These are phyloP conservation scores for Diplodia mutila DNA, from an alignment of 2,329 filamentous ascomycete genomes.

Conservation along the genomic window DNA sequence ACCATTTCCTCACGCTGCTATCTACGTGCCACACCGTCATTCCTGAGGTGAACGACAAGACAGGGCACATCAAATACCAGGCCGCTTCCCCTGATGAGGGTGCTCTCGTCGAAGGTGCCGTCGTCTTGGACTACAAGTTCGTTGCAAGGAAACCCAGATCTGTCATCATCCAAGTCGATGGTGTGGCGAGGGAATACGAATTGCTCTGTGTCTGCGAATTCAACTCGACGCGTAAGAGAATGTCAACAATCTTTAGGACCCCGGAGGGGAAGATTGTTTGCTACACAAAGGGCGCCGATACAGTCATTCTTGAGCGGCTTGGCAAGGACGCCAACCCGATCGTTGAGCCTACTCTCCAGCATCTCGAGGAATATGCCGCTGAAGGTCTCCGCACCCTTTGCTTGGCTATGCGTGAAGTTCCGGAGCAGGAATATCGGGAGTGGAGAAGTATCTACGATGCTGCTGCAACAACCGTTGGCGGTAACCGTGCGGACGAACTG, in stretches of 20 bases:
- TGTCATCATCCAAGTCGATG: slow-evolving; percentile 80
- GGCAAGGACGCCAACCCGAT: slow-evolving; percentile 76
- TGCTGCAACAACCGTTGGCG: slow-evolving; percentile 86
- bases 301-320: slow-evolving; percentile 91
- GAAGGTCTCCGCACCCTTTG: slow-evolving; percentile 95
- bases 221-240: slow-evolving; percentile 95
- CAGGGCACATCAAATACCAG: slow-evolving; percentile 89
- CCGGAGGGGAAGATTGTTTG: slow-evolving; percentile 92
- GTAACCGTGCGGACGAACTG: slow-evolving; percentile 89
- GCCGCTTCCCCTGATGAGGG: slow-evolving; percentile 97
- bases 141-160: slow-evolving; percentile 85
- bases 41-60: slow-evolving; percentile 78
- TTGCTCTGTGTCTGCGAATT: slow-evolving; percentile 97
- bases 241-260: slow-evolving; percentile 97
- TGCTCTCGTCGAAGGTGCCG: slow-evolving; percentile 90
- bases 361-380: slow-evolving; percentile 97
- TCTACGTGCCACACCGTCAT: slow-evolving; percentile 97
- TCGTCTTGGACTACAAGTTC: slow-evolving; percentile 84
- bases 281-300: slow-evolving; percentile 97
- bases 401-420: slow-evolving; percentile 88
- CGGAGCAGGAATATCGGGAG: slow-evolving; percentile 84
- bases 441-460: slow-evolving; percentile 88
- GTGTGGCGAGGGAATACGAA: slow-evolving; percentile 78
- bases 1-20: slow-evolving; percentile 86
- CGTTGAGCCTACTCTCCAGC: slow-evolving; percentile 85